Percentiles rank a stretch among this genome's conserved stretches.
Conservation (phyloP, 1,284 basidiomycete genomes). For the Fomes fomentarius region DNA sequence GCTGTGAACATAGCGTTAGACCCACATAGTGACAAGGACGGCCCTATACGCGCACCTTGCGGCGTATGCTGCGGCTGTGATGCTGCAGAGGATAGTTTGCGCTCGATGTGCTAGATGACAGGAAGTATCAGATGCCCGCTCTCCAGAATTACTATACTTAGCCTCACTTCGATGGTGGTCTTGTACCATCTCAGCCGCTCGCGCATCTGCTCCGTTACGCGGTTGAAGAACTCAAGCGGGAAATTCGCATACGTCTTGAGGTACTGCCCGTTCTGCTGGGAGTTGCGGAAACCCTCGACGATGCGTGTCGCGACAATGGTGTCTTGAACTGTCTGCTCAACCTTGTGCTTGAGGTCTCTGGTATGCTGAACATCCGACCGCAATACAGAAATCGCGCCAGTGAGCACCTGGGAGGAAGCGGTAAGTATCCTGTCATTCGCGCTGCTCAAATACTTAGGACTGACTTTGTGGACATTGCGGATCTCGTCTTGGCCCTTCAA, state of each 20-base stretch:
- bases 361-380: slow-evolving; percentile 68
- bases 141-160: background rate
- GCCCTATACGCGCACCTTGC: slow-evolving; percentile 53
- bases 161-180: slow-evolving; percentile 72
- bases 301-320: slow-evolving; percentile 74
- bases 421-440: no score
- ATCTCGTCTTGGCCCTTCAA: slow-evolving; percentile 72
- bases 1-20: slow-evolving; percentile 44
- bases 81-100: slow-evolving; percentile 70
- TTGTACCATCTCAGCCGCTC: slow-evolving; percentile 78
- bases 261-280: slow-evolving; percentile 67
- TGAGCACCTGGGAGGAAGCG: slow-evolving; percentile 51
- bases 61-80: slow-evolving; percentile 68
- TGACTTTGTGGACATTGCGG: slow-evolving; percentile 65
- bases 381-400: slow-evolving; percentile 63
- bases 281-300: slow-evolving; percentile 74
- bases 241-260: slow-evolving; percentile 78
- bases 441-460: no score
- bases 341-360: slow-evolving; percentile 69
- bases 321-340: slow-evolving; percentile 77
- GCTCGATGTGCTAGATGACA: slow-evolving; percentile 72
- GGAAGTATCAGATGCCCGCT: background rate
- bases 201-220: slow-evolving; percentile 72
- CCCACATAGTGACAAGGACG: no score
- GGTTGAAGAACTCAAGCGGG: slow-evolving; percentile 82